Evolutionary conservation across 2,329 filamentous ascomycete species (phyloP).

Genomic region (Calycina herbarum): DNA sequence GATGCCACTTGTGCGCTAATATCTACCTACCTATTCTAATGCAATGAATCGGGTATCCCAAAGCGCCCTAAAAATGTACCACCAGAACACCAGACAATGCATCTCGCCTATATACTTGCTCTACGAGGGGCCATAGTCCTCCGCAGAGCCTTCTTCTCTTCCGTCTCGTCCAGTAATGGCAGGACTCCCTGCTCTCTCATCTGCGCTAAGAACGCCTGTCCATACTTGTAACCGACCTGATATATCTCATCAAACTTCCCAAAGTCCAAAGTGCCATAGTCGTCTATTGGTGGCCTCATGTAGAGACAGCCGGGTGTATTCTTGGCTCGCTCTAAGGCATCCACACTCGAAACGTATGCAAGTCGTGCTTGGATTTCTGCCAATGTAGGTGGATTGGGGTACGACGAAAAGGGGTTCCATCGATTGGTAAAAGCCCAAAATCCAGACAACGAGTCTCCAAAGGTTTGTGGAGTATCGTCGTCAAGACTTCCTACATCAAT

Average conservation of each 20-base stretch:
- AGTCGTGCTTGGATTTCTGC: conserved; percentile 94
- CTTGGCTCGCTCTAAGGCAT: conserved; percentile 92
- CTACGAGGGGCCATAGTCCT: conserved; percentile 78
- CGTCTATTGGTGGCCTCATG: conserved; percentile 92
- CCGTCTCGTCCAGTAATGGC: conserved; percentile 67
- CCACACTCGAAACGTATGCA: conserved; percentile 92
- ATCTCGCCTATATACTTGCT: conserved; percentile 63
- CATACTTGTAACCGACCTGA: conserved; percentile 81
- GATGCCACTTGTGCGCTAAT: conserved; percentile 1
- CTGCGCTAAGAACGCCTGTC: conserved; percentile 74
- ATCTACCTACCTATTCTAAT: conserved; percentile 8
- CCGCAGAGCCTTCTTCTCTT: conserved; percentile 73
- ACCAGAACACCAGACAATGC: conserved; percentile 5
- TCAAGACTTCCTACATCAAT: conserved; percentile 92
- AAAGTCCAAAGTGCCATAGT: conserved; percentile 93
- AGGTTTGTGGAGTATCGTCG: conserved; percentile 86
- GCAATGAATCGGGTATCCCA: conserved; percentile 15
- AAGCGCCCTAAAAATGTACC: conserved; percentile 7
- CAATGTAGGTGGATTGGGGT: conserved; percentile 89
- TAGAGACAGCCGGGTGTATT: conserved; percentile 88
- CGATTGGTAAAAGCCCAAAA: conserved; percentile 94
- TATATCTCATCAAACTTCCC: conserved; percentile 98
- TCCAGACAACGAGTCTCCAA: conserved; percentile 91
- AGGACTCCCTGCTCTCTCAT: conserved; percentile 78
- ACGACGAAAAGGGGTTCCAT: conserved; percentile 91